phyloP scores from a whole-genome alignment of 305 asterid genomes.

The Rubia occidens region DNA sequence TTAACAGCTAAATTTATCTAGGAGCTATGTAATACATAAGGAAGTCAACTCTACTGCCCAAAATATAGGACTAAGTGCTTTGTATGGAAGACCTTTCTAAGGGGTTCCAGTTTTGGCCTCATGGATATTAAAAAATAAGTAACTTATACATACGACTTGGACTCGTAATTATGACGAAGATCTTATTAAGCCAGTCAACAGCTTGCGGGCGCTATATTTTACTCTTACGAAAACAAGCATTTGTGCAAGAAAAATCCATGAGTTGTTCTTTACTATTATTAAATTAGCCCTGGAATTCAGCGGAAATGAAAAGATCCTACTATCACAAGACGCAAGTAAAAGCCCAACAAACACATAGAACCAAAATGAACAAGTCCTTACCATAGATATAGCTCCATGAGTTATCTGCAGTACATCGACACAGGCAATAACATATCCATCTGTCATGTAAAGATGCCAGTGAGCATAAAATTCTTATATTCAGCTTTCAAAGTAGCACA shows the following conservation, averaged over 20 bases:
- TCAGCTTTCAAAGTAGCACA: neutral
- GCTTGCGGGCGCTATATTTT: neutral
- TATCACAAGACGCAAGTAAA: neutral
- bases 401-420: constrained; percentile 88
- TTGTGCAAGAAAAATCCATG: neutral
- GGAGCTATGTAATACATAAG: neutral
- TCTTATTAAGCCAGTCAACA: neutral
- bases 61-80: neutral
- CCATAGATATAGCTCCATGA: constrained; percentile 90
- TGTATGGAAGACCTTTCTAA: neutral
- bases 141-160: neutral
- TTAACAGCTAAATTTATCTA: neutral
- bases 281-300: neutral
- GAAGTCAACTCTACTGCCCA: neutral
- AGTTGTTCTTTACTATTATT: neutral
- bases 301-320: neutral
- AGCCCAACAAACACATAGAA: neutral
- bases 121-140: neutral
- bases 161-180: neutral
- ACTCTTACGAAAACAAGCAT: neutral
- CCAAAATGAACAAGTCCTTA: constrained; percentile 19
- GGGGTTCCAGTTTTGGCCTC: neutral
- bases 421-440: constrained; percentile 62
- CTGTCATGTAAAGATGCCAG: constrained; percentile 29
- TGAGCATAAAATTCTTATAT: constrained; percentile 11